Conservation (phyloP, 2,329 filamentous ascomycete species). For the Iodosphaeria phyllophila region DNA sequence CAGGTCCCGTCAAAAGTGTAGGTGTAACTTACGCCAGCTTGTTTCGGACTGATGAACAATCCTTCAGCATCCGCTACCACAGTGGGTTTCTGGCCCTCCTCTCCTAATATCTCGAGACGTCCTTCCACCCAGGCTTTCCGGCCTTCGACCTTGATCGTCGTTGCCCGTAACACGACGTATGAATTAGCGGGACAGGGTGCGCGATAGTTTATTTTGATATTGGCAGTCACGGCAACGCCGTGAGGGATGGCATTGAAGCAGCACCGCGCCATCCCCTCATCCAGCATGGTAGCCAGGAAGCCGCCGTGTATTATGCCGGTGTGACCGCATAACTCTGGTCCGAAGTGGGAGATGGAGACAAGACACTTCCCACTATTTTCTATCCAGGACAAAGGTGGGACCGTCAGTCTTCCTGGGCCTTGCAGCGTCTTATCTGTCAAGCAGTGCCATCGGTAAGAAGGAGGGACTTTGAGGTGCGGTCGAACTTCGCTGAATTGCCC, state of each 20-base stretch:
- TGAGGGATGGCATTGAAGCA: slow-evolving; percentile 80
- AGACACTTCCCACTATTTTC: slow-evolving; percentile 51
- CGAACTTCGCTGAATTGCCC: slow-evolving; percentile 59
- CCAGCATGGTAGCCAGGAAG: slow-evolving; percentile 75
- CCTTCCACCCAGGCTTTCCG: slow-evolving; percentile 91
- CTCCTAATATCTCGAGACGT: slow-evolving; percentile 58
- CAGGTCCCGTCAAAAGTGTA: neutral
- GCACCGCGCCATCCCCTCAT: slow-evolving; percentile 75
- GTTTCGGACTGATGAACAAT: slow-evolving; percentile 74
- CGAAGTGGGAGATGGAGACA: slow-evolving; percentile 60
- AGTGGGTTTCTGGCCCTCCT: slow-evolving; percentile 39
- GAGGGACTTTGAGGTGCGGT: slow-evolving; percentile 75
- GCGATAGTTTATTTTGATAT: slow-evolving; percentile 66
- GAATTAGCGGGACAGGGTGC: slow-evolving; percentile 57
- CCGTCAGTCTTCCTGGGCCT: slow-evolving; percentile 56
- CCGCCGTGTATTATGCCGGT: slow-evolving; percentile 84
- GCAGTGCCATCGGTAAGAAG: slow-evolving; percentile 48
- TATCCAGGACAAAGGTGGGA: slow-evolving; percentile 64
- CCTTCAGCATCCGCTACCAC: slow-evolving; percentile 69
- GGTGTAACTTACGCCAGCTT: slow-evolving; percentile 45
- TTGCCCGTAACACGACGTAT: slow-evolving; percentile 61
- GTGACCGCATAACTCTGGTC: slow-evolving; percentile 68
- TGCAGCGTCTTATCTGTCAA: slow-evolving; percentile 67
- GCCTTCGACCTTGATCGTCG: slow-evolving; percentile 73
- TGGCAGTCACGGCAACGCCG: slow-evolving; percentile 73